Base-by-base conservation (phyloP, 176 grass and related monocot species). In the Metroxylon sagu region DNA sequence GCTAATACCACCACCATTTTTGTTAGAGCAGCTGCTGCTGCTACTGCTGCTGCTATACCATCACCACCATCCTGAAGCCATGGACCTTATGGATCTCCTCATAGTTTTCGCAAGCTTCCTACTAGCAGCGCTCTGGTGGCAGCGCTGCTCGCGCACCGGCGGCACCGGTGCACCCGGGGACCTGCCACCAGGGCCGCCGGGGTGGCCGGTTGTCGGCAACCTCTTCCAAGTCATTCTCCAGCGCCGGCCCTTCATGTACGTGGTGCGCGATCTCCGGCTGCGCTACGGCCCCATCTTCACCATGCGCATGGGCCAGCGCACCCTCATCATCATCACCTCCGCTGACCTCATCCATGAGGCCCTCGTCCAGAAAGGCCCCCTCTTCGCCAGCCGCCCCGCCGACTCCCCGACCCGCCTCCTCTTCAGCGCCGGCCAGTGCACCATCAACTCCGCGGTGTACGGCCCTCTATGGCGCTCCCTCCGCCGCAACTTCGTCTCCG, bases 281-380 rank as follows among this genome's bases (percentile, higher is more conserved):
- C 70, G 60, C 64, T 99, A 99, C 65, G 94, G 94, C 0, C 88
- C 88, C 19, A 93, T 99, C 82, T 99, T 99, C 88, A 99, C 94
- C 17, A 83, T 99, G 79, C 82, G 89, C 25, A 99, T 99, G 94
- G 94, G 94, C 4, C 84, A 87, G 71, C 87, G 87, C 52, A 93
- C 88, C 1, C 88, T 99, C 16, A 25, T 99, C 61, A 58, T 99
- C 49, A 68, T 99, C 35, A 88, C 88, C 4, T 77, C 79, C 6
- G 65, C 88, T 5, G 94, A 93, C 0, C 84, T 99, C 53, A 99
- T 99, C 74, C 94, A 99, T 72, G 94, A 93, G 59, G 94, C 94
- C 26, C 85, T 99, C 19, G 79, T 99, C 25, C 86, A 93, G 60
- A 75, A 75, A 48, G 94, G 94, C 1, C 74, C 94, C 15, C 69